Base-by-base conservation (phyloP, 805 yeast genomes). In the Lachancea sp. region DNA sequence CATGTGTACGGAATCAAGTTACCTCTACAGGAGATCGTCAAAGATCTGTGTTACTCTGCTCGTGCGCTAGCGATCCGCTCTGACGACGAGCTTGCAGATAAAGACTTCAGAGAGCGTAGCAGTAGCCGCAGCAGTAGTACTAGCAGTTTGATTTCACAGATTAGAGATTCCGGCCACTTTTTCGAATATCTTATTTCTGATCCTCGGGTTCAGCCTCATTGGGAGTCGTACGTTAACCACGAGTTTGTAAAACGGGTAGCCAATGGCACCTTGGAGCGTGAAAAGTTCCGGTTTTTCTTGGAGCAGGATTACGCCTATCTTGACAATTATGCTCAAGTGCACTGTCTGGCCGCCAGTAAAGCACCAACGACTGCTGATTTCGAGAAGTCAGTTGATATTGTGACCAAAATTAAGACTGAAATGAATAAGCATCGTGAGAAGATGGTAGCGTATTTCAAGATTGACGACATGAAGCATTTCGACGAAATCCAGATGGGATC, bases 271-370 rank as follows among this genome's bases (percentile, higher is more conserved):
- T 63, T 85, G 22, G 69, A 72, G 3, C 60, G 65, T 17, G 60
- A 64, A 8, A 67, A 69, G 39, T 85, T 83, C 58, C 62, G 70
- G 32, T 72, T 72, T 50, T 80, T 67, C 46, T 46, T 69, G 21
- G 59, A 59, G 30, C 72, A 84, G 62, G 94, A 85, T 61, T 80
- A 77, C 62, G 70, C 75, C 29, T 85, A 84, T 50, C 65, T 85
- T 41, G 56, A 74, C n/a, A 79, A 77, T 46, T 85, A 83, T 53
- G 80, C 83, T 1, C 72, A 74, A 42, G 72, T 83, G 8, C 84
- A 80, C 29, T 74, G 78, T 8, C 58, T 78, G 13, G 79, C 87
- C 3, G 79, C 80, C 1, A 70, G 78, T 18, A 72, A 74, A 39
- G 80, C 88, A 1, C 80, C 82, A 5, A 66, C 68, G 24, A 58